Evolutionary conservation across 2,329 filamentous ascomycete genomes (phyloP).

Genomic region (Fusarium anthophilum): DNA sequence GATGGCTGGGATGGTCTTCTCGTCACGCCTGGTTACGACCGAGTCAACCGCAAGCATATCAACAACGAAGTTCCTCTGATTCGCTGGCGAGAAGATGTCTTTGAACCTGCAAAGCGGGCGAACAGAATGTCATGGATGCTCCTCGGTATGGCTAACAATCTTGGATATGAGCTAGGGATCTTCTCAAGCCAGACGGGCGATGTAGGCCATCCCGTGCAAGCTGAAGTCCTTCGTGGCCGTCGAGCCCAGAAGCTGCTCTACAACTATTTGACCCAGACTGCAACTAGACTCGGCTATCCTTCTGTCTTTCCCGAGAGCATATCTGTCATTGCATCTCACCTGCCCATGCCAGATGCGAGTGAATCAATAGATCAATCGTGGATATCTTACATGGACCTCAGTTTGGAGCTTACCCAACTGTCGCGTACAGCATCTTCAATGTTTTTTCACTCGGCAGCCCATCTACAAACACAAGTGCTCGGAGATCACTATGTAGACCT

Average conservation of each 20-base stretch:
- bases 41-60: constrained; percentile 19
- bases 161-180: constrained; percentile 36
- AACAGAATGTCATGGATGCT: constrained; percentile 44
- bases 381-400: constrained; percentile 29
- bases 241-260: constrained; percentile 33
- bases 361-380: constrained; percentile 1
- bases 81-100: constrained; percentile 40
- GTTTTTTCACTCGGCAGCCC: constrained; percentile 33
- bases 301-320: constrained; percentile 20
- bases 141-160: constrained; percentile 30
- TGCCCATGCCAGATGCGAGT: neutral
- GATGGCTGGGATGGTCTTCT: constrained; percentile 37
- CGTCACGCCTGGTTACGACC: constrained; percentile 33
- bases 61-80: constrained; percentile 36
- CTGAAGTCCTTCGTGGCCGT: neutral
- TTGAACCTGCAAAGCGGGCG: constrained; percentile 38
- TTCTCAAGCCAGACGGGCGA: constrained; percentile 1
- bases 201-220: neutral
- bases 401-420: constrained; percentile 27
- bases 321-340: neutral
- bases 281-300: constrained; percentile 5
- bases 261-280: constrained; percentile 31
- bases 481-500: constrained; percentile 31
- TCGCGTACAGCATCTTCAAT: constrained; percentile 30
- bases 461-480: constrained; percentile 28